A percentile compares a stretch with the other conserved stretches of the same genome.
Conservation (phyloP, 2,329 filamentous ascomycete species). For the Venturia pyrina region DNA sequence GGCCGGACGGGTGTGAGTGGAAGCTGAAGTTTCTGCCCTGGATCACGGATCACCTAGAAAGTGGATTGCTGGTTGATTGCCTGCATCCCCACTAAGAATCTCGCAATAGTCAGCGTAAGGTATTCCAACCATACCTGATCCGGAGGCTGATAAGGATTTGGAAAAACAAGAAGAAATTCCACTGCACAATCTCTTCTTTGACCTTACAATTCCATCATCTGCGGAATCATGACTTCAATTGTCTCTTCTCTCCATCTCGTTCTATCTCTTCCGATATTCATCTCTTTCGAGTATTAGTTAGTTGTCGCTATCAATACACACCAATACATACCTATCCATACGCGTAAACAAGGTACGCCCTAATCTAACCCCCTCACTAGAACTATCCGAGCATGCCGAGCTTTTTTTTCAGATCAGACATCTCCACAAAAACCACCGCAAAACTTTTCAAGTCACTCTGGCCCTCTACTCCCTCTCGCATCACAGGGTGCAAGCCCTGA, state of each 20-base stretch:
- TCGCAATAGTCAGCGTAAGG: not conserved
- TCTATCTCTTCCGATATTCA: no score
- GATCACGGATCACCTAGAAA: not conserved
- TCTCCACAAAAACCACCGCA: not conserved
- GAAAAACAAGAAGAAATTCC: not conserved
- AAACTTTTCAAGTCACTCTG: slow-evolving; percentile 5
- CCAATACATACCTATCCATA: not conserved
- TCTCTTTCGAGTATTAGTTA: no score
- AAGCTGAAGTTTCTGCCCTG: not conserved
- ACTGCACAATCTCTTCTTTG: not conserved
- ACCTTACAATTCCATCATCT: not conserved
- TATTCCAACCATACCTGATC: not conserved
- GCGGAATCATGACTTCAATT: not conserved
- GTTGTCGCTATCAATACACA: not conserved
- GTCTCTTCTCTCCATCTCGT: not conserved
- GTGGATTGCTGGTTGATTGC: not conserved
- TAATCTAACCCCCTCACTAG: not conserved
- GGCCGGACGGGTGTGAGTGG: not conserved
- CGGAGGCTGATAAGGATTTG: not conserved
- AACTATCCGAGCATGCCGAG: no score
- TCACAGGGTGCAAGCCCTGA: not conserved
- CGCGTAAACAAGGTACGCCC: not conserved
- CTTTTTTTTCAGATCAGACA: slow-evolving; percentile 4
- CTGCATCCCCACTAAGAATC: not conserved
- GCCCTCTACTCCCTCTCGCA: no score